Conservation (phyloP, 306 rosid species). For the Pterocarpus santalinus region DNA sequence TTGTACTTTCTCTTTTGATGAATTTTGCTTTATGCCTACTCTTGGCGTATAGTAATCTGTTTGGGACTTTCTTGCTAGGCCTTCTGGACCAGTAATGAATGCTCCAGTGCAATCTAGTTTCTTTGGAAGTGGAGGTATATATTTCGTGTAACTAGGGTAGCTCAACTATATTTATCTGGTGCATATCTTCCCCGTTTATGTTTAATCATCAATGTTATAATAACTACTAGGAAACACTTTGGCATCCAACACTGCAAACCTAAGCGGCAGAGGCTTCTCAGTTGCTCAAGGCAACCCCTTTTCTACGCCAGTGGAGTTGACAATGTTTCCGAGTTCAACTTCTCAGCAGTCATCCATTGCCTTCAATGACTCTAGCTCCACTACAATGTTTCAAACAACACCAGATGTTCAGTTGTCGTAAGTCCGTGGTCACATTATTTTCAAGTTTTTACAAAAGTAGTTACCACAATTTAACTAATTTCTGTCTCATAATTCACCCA, state of each 20-base stretch:
- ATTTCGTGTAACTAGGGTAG: slow-evolving; percentile 3
- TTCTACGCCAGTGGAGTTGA: slow-evolving; percentile 48
- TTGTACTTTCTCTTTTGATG: slow-evolving; percentile 20
- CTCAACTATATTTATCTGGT: slow-evolving; percentile 23
- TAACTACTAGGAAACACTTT: slow-evolving; percentile 49
- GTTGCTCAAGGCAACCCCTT: slow-evolving; percentile 52
- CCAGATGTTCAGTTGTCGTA: slow-evolving; percentile 59
- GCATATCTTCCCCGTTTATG: slow-evolving; percentile 2
- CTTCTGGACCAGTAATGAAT: slow-evolving; percentile 57
- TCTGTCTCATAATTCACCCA: slow-evolving; percentile 24
- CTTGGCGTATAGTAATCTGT: slow-evolving; percentile 36
- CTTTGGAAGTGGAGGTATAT: slow-evolving; percentile 54
- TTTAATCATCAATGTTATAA: slow-evolving; percentile 52
- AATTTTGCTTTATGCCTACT: slow-evolving; percentile 27
- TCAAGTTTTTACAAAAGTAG: slow-evolving; percentile 32
- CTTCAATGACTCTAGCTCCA: slow-evolving; percentile 44
- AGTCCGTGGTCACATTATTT: slow-evolving; percentile 48
- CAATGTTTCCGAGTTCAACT: slow-evolving; percentile 50
- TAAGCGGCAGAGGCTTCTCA: slow-evolving; percentile 44
- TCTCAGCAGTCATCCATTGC: slow-evolving; percentile 43
- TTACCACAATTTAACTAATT: slow-evolving; percentile 38
- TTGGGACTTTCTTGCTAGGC: slow-evolving; percentile 56
- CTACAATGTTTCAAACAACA: slow-evolving; percentile 48
- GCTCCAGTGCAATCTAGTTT: slow-evolving; percentile 50
- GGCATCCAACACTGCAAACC: slow-evolving; percentile 51